Conservation (phyloP, 106 monocot species). For the Cymbidium sinense region DNA sequence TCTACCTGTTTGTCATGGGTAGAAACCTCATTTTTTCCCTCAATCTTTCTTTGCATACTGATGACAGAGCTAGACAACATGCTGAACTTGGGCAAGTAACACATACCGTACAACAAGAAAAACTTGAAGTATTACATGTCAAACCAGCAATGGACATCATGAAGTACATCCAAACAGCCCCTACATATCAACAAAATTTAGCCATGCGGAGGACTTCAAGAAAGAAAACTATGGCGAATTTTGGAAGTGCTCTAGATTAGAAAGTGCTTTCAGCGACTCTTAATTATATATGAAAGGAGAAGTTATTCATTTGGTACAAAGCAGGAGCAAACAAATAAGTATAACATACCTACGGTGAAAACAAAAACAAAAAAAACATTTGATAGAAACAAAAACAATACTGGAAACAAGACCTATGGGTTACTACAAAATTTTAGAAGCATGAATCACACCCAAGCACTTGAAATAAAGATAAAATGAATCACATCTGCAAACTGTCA, state of each 20-base stretch:
- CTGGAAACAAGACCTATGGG: not conserved
- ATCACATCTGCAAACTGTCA: too few relatives aligned
- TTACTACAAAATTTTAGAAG: not conserved
- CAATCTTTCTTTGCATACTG: constrained; percentile 2
- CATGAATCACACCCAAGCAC: not conserved
- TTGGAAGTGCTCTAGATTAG: not conserved
- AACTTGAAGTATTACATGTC: not conserved
- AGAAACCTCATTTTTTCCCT: not conserved
- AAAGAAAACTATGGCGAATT: not conserved
- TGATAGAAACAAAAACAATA: not conserved
- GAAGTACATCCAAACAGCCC: not conserved
- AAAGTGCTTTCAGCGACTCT: not conserved
- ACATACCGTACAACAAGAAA: not conserved
- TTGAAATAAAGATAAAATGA: not conserved
- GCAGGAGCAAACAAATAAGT: not conserved
- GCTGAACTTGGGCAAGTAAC: not conserved
- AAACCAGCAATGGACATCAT: constrained; percentile 3
- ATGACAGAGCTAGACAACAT: constrained; percentile 4
- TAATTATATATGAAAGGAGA: not conserved
- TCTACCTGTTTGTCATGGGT: not conserved
- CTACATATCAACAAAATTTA: not conserved
- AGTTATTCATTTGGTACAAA: not conserved
- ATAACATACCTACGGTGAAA: not conserved
- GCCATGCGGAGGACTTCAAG: not conserved
- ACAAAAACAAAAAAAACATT: not conserved